Base-by-base conservation (phyloP, 176 grass and related monocot genomes). In the Dendrocalamus sinicus region DNA sequence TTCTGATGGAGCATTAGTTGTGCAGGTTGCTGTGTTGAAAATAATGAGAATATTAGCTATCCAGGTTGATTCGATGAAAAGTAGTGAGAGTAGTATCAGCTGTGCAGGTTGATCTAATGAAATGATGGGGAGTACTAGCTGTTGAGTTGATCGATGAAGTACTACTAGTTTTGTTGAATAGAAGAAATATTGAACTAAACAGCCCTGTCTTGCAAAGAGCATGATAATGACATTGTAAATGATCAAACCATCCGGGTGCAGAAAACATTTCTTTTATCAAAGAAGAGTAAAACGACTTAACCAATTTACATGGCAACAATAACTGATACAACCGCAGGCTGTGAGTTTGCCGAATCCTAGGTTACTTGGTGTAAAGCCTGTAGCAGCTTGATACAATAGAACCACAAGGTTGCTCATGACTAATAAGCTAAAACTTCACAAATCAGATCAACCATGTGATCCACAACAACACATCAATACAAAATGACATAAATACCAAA, bases 81-180 rank as follows among this genome's bases (percentile, higher is more conserved):
- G 4, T 20, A 60, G 26, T 16, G 22, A 16, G 39, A 41, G 16
- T 19, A 43, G 1, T 70, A 57, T 67, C 12, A 23, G 17, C 12
- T 76, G 4, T 58, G 32, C 51, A 40, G 73, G 13, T 76, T 55
- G 53, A 57, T 20, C 53, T 40, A 14, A 76, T 32, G 50, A 53
- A 7, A 7, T 55, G 11, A 8, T 39, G 22, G 39, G 52, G 9
- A 16, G 11, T 16, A 10, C 9, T 44, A 41, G 52, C 12, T 30
- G 72, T 57, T 62, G 37, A 85, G 11, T 57, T 85, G 61, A 77
- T 67, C 19, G 22, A 5, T 44, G 9, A 59, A 12, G 26, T 65
- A 32, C 13, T 26, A 12, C 17, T 15, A 12, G 4, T 65, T 65
- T 32, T 65, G 26, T 35, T 65, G 62, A 65, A 65, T 12, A 3